phyloP scores from a whole-genome alignment of 768 basidiomycete species.

The Mycena leptocephala region DNA sequence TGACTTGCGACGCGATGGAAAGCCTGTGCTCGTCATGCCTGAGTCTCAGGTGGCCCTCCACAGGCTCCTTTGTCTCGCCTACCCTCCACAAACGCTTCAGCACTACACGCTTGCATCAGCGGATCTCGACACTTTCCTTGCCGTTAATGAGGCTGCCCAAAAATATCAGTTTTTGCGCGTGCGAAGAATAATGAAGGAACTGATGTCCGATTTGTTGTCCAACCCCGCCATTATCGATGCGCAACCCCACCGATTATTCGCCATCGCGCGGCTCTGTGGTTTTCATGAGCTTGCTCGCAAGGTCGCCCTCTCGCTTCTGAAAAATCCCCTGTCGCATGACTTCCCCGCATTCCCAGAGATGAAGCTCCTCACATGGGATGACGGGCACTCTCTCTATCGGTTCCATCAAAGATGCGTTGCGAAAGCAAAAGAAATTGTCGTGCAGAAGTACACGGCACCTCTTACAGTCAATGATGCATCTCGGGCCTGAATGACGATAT shows the following conservation, averaged over 20 bases:
- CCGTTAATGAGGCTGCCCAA: background rate
- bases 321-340: background rate
- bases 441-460: background rate
- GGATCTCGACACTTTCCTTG: background rate
- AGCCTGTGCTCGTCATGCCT: no score
- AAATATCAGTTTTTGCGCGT: background rate
- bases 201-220: background rate
- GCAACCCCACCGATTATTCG: background rate
- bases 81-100: background rate
- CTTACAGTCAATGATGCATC: no score
- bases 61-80: background rate
- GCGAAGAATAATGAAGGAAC: background rate
- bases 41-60: background rate
- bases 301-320: background rate
- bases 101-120: background rate
- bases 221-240: background rate
- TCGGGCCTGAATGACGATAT: background rate
- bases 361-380: background rate
- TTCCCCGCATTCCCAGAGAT: conserved; percentile 1
- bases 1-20: no score
- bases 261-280: background rate
- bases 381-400: background rate
- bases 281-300: background rate
- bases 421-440: background rate
- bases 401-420: conserved; percentile 5